Evolutionary conservation across 495 filamentous ascomycete species (phyloP), one percentile per base, ranked within the genome.

Genomic region (Hyphodiscus hymeniophilus): DNA sequence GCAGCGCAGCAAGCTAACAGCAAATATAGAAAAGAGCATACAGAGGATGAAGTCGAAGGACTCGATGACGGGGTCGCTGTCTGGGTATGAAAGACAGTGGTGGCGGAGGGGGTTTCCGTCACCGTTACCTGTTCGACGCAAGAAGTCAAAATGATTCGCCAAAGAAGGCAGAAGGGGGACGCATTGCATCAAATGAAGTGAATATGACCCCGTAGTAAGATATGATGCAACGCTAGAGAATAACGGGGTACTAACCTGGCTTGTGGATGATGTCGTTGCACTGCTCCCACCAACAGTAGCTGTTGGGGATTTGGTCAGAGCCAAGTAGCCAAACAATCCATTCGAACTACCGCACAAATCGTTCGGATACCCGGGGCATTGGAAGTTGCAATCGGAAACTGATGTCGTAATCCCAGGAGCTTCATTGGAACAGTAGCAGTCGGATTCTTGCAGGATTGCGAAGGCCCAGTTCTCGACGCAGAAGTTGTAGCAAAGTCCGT

Each of bases 401-500:
- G 23, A 20, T 18, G 57, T 63, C 55, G 50, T 63, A 15, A 67
- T 55, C 12, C 57, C 68, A 0, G 85, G 86, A 11, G 67, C 69
- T 52, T 81, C 81, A 54, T 90, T 77, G 2, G 82, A 82, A 62
- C 85, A 90, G 85, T 85, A 90, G 65, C 85, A 90, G 26, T 64
- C 61, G 17, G 77, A 66, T 16, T 66, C 71, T 55, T 82, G 80
- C 15, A 89, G 53, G 26, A 90, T 61, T 13, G 73, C 86, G 58
- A 86, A 83, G 8, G 84, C 85, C 60, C 79, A 87, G 22, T 67
- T 52, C 13, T 54, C 60, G 13, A 56, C 50, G 60, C 86, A 89
- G 34, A 67, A 67, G 3, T 63, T 53, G 36, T 59, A 45, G 55
- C 85, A 90, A 10, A 66, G 62, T 36, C 84, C 84, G 54, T 81